Base-by-base conservation (phyloP, 257 asterid species). In the Solanum piurae region DNA sequence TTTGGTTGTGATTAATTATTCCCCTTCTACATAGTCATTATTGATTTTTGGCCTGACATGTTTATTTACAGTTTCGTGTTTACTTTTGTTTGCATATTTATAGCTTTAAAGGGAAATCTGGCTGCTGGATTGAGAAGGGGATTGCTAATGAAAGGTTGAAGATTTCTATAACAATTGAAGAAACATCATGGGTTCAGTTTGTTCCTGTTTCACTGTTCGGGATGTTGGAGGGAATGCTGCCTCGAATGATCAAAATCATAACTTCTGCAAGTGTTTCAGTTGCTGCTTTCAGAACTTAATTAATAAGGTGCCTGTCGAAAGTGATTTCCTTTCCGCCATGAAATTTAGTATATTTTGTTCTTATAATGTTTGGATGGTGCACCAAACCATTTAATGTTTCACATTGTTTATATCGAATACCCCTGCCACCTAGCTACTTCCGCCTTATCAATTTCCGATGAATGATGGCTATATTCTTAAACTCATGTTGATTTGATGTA, bases 171-270 rank as follows among this genome's bases (percentile, higher is more conserved):
- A 85, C 77, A 85, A 52, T 69, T 87, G 84, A 64, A 52, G 42
- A n/a, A 69, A 33, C 76, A 86, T 21, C 86, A 95, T 94, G 98
- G 95, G 97, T 86, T 73, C 89, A 13, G 29, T 89, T 7, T 89
- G 92, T 46, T 86, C 94, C 86, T 93, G 95, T 89, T 88, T 93
- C 80, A 58, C 55, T 83, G 93, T 83, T 38, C 64, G 76, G 25
- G 92, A 90, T 79, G 87, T 5, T 23, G 69, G 82, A 25, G 46
- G 27, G 34, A 16, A 44, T 86, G 79, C 60, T 58, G 76, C 52
- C 31, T 83, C 87, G 42, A 37, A 88, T 58, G n/a, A 44, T 88
- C 66, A 91, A 5, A 72, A 66, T 66, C 46, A 88, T 11, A 62
- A 62, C 52, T 2, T 5, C 60, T 88, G 91, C 90, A 49, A 6